Evolutionary conservation across 768 basidiomycete genomes (phyloP), one percentile per base, ranked within the genome.

Genomic region (Leccinum rimulosum): DNA sequence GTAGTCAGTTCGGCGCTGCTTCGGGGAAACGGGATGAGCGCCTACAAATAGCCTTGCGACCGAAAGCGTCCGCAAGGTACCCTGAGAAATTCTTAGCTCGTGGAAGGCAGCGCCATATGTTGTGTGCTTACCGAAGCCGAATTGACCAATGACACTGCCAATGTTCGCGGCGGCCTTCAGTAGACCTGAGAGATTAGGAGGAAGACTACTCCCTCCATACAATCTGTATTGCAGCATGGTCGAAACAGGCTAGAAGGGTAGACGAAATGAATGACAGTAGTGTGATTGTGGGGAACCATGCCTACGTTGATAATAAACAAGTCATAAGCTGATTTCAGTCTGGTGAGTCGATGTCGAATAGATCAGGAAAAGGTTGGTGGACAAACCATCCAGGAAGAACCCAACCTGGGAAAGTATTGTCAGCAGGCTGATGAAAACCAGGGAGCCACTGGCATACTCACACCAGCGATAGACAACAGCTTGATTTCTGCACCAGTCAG

Each of bases 121-220:
- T 7, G 9, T 35, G 15, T 19, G 45, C 62, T 33, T 65, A 82
- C 85, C 86, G 58, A 87, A 88, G 2, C 66, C 66, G 62, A 88
- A 83, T 73, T 88, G 87, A 52, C 85, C 87, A 54, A 89, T 82
- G 62, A 89, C 87, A 61, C 83, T 84, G 2, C 86, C 87, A 48
- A 89, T 88, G 70, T 89, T 89, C 3, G 88, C 86, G 4, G 78
- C 73, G 4, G 87, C 86, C 65, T 89, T 86, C 66, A 89, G 60
- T 55, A 88, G 77, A 19, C 87, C 87, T 68, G 86, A 75, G 6
- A 86, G 76, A 56, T 81, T 78, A 0, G 76, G 56, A 0, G 87
- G 87, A 14, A 88, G 79, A 27, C 70, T 64, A 0, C 66, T 57
- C 3, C 84, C 84, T 49, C 72, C 78, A 65, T 86, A 88, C 17